phyloP scores from a whole-genome alignment of 331 rosid genomes.

The Stylosanthes scabra region DNA sequence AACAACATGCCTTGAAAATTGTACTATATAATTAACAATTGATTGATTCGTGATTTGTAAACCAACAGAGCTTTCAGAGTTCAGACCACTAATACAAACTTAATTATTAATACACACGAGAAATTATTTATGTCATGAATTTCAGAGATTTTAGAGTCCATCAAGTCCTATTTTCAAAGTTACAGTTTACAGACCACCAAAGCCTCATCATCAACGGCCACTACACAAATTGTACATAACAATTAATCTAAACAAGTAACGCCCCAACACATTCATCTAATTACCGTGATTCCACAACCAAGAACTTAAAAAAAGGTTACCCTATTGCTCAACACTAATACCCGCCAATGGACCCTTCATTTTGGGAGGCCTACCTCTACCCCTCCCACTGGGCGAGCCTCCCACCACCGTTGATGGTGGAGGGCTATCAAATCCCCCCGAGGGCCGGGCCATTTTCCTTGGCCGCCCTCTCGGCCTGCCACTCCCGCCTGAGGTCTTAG shows the following conservation, averaged over 20 bases:
- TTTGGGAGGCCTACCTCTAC: constrained; percentile 82
- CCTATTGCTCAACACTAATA: constrained; percentile 52
- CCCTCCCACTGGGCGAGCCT: constrained; percentile 43
- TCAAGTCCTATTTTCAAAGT: constrained; percentile 6
- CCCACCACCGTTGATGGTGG: neutral
- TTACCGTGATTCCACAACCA: neutral
- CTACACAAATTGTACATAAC: constrained; percentile 32
- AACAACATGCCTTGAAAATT: neutral
- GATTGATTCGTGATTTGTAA: neutral
- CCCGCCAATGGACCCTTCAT: constrained; percentile 51
- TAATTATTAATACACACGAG: neutral
- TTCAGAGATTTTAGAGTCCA: neutral
- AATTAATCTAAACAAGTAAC: neutral
- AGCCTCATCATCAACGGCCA: neutral
- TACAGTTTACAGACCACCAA: constrained; percentile 25
- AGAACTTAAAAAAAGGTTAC: neutral
- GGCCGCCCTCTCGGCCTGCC: constrained; percentile 79
- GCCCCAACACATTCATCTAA: neutral
- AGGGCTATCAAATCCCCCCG: constrained; percentile 12
- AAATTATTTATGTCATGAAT: constrained; percentile 3
- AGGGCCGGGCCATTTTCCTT: constrained; percentile 58
- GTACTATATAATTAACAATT: neutral
- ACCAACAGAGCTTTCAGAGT: neutral
- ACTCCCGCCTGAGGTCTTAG: constrained; percentile 42
- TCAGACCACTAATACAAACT: neutral